Percentiles rank a stretch among this genome's conserved stretches.
Conservation (phyloP, 768 basidiomycete genomes). For the Botryobasidium botryosum region DNA sequence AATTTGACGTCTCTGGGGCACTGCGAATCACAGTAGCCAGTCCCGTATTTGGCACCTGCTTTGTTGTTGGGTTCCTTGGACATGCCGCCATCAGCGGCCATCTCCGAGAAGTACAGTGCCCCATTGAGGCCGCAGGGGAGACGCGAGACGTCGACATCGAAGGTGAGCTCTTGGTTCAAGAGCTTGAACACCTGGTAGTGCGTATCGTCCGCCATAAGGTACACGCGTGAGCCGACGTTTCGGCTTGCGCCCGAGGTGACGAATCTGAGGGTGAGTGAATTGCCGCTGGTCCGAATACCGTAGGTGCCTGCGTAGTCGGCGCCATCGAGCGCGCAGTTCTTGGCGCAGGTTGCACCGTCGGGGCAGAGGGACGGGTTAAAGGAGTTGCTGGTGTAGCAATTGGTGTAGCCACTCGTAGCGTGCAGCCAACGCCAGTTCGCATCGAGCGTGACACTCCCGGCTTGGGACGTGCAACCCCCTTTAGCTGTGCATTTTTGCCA, state of each 20-base stretch:
- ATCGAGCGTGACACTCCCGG: constrained; percentile 4
- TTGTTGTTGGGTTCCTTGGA: constrained; percentile 35
- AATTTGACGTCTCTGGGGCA: constrained; percentile 44
- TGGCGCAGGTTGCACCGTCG: constrained; percentile 30
- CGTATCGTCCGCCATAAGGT: constrained; percentile 32
- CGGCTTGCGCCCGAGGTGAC: constrained; percentile 5
- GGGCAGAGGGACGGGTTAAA: constrained; percentile 38
- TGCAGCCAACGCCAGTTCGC: constrained; percentile 20
- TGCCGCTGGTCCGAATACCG: constrained; percentile 9
- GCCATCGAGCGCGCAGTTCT: constrained; percentile 23
- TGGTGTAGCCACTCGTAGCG: constrained; percentile 18
- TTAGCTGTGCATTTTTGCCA: constrained; percentile 30
- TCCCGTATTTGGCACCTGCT: constrained; percentile 41
- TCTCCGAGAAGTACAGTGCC: constrained; percentile 42
- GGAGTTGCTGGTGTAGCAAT: constrained; percentile 33
- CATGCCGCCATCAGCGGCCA: constrained; percentile 40
- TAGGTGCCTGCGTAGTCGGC: constrained; percentile 12
- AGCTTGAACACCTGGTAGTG: constrained; percentile 34
- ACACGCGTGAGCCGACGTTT: constrained; percentile 18
- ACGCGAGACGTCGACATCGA: constrained; percentile 41
- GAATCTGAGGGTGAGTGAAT: constrained; percentile 10
- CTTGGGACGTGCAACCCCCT: constrained; percentile 14
- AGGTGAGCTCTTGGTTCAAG: constrained; percentile 39
- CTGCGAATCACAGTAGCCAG: constrained; percentile 50
- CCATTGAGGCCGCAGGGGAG: constrained; percentile 45